Evolutionary conservation across 208 protist genomes (phyloP), one percentile per base, ranked within the genome.

Genomic region (Leishmania mexicana): DNA sequence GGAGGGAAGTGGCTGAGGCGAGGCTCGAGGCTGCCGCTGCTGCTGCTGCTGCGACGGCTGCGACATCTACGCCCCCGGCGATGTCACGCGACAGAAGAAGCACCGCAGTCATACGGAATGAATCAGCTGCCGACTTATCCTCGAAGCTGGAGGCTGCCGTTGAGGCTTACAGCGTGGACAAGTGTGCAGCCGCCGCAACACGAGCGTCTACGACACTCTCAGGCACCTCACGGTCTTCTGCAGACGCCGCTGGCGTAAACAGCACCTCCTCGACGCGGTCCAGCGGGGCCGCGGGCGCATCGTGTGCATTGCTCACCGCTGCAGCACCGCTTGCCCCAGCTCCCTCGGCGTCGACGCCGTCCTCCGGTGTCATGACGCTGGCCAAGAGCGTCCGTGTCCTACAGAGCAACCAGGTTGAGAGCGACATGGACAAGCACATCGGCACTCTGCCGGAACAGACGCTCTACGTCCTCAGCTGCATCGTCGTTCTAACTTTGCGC

Each of bases 391-490:
- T 88, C 54, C 83, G 83, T 45, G 80, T 93, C n/a, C 76, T 93
- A 38, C 70, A 81, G 64, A 84, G 85, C 35, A 83, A 79, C 15
- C 84, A 78, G 40, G 90, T 94, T 21, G 87, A 92, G 74, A 83
- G 91, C 49, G 85, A 93, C 35, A 85, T 93, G 3, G 84, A 91
- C 71, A 85, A 86, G 60, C 86, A 95, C 83, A 81, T 96, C 49
- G 80, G 87, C 35, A 85, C 83, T 7, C 90, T 96, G 80, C 91
- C 93, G 47, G 91, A 96, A 84, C 91, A 96, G 80, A 89, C 88
- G 51, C 75, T 93, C 2, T 93, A 93, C 81, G 90, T 96, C 7
- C 85, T 96, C 8, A 90, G 93, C 83, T 96, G 93, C 83, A 81
- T 96, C 53, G 79, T 95, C 28, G 90, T 95, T 13, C 83, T 96